These are phyloP conservation scores for Fraxinus albicans DNA, from an alignment of 305 asterid genomes.

Conservation along the genomic window DNA sequence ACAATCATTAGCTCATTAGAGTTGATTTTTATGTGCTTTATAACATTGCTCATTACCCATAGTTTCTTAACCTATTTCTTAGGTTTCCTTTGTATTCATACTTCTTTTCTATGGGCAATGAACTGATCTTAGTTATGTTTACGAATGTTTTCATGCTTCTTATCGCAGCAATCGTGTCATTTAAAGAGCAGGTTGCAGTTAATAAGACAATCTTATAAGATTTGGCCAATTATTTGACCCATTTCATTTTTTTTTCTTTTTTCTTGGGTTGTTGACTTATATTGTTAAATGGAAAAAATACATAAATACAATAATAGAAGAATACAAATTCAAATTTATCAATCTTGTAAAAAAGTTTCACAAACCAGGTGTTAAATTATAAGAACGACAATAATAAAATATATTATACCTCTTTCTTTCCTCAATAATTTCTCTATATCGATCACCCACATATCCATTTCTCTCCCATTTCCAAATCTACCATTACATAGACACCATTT, in stretches of 20 bases:
- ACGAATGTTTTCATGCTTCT: constrained; percentile 18
- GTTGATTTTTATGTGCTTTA: neutral
- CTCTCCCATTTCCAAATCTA: neutral
- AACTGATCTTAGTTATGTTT: neutral
- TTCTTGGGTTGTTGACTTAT: neutral
- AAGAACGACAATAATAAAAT: neutral
- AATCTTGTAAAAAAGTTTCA: neutral
- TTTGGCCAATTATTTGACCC: neutral
- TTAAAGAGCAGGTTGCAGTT: constrained; percentile 65
- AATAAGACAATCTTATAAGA: neutral
- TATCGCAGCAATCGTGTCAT: constrained; percentile 83
- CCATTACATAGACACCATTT: neutral
- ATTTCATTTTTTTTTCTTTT: neutral
- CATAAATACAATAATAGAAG: neutral
- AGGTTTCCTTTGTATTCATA: neutral
- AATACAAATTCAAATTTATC: neutral
- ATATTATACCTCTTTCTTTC: neutral
- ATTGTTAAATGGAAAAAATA: neutral
- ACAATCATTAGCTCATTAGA: neutral
- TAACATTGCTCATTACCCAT: neutral
- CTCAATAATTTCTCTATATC: neutral
- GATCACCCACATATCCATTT: neutral
- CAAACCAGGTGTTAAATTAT: neutral
- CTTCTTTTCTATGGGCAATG: neutral
- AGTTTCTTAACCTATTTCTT: neutral